Percentiles rank a stretch among this genome's conserved stretches.
These are phyloP conservation scores for Pittosporum tobira DNA, from an alignment of 129 eudicot genomes.

Conservation along the genomic window DNA sequence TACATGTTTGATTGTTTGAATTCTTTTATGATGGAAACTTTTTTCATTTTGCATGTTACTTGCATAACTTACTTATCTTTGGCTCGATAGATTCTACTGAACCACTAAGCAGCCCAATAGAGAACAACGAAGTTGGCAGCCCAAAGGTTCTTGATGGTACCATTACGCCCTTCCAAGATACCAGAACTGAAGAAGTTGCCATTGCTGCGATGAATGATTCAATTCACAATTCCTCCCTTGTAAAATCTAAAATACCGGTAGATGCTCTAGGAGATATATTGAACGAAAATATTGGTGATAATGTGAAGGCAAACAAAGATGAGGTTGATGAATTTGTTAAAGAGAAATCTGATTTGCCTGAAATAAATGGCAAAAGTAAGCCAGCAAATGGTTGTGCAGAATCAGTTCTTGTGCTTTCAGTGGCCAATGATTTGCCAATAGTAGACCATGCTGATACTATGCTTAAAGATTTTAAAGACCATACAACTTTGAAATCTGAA, in stretches of 20 bases:
- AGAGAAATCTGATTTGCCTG: constrained; percentile 10
- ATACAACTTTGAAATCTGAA: constrained; percentile 13
- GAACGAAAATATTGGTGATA: background rate
- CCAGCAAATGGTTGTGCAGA: constrained; percentile 10
- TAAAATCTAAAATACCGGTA: constrained; percentile 1
- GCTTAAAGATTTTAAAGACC: constrained; percentile 35
- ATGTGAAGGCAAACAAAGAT: constrained; percentile 2
- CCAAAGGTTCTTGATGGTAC: constrained; percentile 5
- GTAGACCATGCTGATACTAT: constrained; percentile 27
- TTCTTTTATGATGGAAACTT: background rate
- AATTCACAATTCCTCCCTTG: background rate
- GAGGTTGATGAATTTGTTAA: constrained; percentile 5
- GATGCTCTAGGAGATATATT: background rate
- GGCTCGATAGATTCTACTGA: constrained; percentile 14
- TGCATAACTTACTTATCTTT: background rate
- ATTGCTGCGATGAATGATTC: constrained; percentile 2
- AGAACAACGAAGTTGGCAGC: constrained; percentile 5
- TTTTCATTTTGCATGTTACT: background rate
- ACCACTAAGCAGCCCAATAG: constrained; percentile 19
- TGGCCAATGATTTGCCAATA: constrained; percentile 25
- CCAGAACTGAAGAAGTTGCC: constrained; percentile 5
- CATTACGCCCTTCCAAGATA: background rate
- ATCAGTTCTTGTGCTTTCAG: constrained; percentile 19
- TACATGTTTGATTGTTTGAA: background rate
- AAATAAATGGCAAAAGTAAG: constrained; percentile 3